Percentiles rank a stretch among this genome's conserved stretches.
phyloP scores from a whole-genome alignment of 495 filamentous ascomycete genomes.

The Neurospora sp. region DNA sequence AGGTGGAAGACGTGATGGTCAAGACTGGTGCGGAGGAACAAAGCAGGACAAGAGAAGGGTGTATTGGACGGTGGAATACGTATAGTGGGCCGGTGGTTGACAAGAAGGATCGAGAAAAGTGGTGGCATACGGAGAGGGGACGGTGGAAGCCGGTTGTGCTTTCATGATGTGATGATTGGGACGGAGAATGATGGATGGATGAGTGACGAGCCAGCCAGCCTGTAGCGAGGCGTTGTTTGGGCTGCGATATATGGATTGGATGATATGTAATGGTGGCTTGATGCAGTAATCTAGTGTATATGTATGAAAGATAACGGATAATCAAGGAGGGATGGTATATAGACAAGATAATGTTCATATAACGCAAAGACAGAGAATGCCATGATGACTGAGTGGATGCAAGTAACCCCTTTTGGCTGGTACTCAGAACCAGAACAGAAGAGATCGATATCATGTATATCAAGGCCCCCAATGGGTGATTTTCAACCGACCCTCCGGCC shows the following conservation, averaged over 20 bases:
- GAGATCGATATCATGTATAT: background rate
- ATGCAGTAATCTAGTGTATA: background rate
- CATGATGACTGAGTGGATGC: background rate
- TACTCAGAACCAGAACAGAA: background rate
- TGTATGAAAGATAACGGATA: background rate
- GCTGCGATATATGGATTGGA: background rate
- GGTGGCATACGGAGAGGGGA: slow-evolving; percentile 41
- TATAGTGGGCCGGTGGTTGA: slow-evolving; percentile 22
- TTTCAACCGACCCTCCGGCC: background rate
- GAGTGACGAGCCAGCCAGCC: background rate
- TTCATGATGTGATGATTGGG: slow-evolving; percentile 7
- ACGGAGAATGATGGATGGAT: background rate
- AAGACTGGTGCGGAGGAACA: background rate
- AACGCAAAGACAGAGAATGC: background rate
- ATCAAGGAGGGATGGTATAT: background rate
- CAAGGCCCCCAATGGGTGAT: background rate
- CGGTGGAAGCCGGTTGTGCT: slow-evolving; percentile 31
- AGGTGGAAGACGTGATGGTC: background rate
- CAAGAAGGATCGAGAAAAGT: slow-evolving; percentile 38
- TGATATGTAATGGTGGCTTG: background rate
- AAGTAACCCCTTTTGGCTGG: background rate
- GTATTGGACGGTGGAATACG: slow-evolving; percentile 48
- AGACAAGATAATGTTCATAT: background rate
- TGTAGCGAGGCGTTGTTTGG: background rate
- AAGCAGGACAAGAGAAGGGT: slow-evolving; percentile 31